Conservation (phyloP, 805 yeast genomes). For the Candida peoriensis region DNA sequence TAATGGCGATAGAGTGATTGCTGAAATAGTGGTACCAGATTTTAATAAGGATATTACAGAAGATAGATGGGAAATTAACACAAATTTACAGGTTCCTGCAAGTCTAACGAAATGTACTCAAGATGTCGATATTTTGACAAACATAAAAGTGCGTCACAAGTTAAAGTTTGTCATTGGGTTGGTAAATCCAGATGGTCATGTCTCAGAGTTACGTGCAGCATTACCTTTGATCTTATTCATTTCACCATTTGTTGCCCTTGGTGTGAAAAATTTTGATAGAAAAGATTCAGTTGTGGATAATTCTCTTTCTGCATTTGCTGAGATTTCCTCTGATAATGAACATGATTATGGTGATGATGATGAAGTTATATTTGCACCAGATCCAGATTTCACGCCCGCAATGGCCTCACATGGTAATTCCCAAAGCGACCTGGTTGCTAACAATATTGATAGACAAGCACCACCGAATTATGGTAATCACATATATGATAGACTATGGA, state of each 20-base stretch:
- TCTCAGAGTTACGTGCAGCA: conserved; percentile 86
- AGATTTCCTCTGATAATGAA: conserved; percentile 23
- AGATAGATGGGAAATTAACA: conserved; percentile 72
- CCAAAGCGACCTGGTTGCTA: conserved; percentile 18
- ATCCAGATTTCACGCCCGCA: conserved; percentile 26
- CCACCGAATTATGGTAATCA: conserved; percentile 85
- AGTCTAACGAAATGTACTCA: conserved; percentile 75
- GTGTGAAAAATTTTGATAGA: conserved; percentile 35
- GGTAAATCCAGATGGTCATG: conserved; percentile 86
- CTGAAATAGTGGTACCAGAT: conserved; percentile 41
- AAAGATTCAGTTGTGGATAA: conserved; percentile 19
- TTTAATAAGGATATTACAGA: conserved; percentile 26
- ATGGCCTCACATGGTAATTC: conserved; percentile 13
- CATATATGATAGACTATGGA: conserved; percentile 76
- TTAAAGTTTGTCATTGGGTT: conserved; percentile 75
- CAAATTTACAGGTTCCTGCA: conserved; percentile 62
- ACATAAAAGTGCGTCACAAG: conserved; percentile 84
- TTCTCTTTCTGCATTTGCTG: conserved; percentile 21
- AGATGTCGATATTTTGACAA: conserved; percentile 69
- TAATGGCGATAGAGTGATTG: conserved; percentile 57
- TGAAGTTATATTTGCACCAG: conserved; percentile 35
- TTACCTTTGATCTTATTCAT: conserved; percentile 75
- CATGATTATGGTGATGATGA: conserved; percentile 26
- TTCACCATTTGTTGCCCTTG: conserved; percentile 75
- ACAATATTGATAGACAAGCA: conserved; percentile 52